Evolutionary conservation across 148 eudicot genomes (phyloP), one percentile per base, ranked within the genome.

Genomic region (Beta vulgaris): DNA sequence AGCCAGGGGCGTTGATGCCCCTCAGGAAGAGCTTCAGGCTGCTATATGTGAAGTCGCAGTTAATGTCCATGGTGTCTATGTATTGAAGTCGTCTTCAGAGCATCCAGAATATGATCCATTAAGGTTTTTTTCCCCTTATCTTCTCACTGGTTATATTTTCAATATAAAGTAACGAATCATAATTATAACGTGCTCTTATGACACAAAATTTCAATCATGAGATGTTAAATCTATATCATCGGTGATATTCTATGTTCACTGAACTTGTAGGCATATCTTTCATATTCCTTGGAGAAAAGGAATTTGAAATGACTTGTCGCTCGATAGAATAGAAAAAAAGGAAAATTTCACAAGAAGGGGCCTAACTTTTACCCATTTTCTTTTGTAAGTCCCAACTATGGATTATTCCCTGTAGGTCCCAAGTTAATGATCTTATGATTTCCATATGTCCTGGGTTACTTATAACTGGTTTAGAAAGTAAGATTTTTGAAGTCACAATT

Each of bases 21-120:
- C 85, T 71, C 88, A 76, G 42, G 92, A 90, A 74, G 93, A 92
- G 71, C 88, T 90, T 58, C 80, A 82, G 40, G 82, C 82, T 64
- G 78, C 86, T 68, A 81, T 92, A 46, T 73, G 68, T 77, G 90
- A 88, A 82, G 80, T 90, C 76, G 93, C 96, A 28, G 65, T 81
- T 26, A 78, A 84, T 76, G 82, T 95, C 34, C 93, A 89, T 81
- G 98, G 89, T 49, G 76, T 86, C 29, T 95, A 83, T 75, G 88
- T 90, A 77, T 76, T 85, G 54, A 92, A 81, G 81, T 76, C 91
- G 53, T 91, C 93, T 23, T 77, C 87, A 31, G 97, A 92, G 62
- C 58, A 88, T 73, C 86, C 93, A 71, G 86, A 90, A 43, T 75
- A 62, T 73, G 88, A 90, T 79, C 77, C 77, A 81, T 84, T 95